These are phyloP conservation scores for Glarea lozoyensis DNA, from an alignment of 495 filamentous ascomycete genomes.

Conservation along the genomic window DNA sequence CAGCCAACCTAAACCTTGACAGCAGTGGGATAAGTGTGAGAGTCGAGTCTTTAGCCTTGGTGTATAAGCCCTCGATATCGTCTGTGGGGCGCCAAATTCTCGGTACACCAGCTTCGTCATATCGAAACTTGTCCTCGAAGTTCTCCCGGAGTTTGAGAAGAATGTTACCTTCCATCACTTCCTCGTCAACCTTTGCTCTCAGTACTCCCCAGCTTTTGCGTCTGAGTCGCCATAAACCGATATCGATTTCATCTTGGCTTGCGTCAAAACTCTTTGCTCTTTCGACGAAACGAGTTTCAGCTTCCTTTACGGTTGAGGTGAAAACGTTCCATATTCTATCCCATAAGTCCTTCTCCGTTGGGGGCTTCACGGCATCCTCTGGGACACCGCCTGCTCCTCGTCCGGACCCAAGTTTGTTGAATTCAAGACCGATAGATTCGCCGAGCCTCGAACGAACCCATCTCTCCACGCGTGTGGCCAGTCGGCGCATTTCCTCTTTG, in stretches of 20 bases:
- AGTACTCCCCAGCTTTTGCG: constrained; percentile 91
- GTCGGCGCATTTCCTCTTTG: constrained; percentile 88
- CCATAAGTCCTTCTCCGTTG: constrained; percentile 78
- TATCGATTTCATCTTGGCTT: constrained; percentile 79
- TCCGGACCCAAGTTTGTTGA: constrained; percentile 86
- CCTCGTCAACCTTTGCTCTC: constrained; percentile 85
- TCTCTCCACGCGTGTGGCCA: constrained; percentile 82
- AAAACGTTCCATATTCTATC: constrained; percentile 92
- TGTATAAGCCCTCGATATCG: constrained; percentile 94
- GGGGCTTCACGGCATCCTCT: constrained; percentile 51
- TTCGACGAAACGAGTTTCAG: constrained; percentile 75
- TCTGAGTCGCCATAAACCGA: constrained; percentile 85
- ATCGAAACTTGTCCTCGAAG: constrained; percentile 98
- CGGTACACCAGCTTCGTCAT: constrained; percentile 90
- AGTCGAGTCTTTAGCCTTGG: constrained; percentile 81
- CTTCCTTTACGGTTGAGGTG: constrained; percentile 73
- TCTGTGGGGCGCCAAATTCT: constrained; percentile 95
- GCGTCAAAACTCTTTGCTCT: constrained; percentile 90
- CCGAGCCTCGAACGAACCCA: constrained; percentile 82
- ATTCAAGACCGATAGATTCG: constrained; percentile 85
- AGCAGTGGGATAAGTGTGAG: constrained; percentile 82
- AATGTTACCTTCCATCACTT: constrained; percentile 95
- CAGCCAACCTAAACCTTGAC: constrained; percentile 66
- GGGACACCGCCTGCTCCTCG: constrained; percentile 72
- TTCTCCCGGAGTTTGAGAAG: constrained; percentile 93